Evolutionary conservation across 106 monocot species (phyloP).

Genomic region (Agapanthus africanus): DNA sequence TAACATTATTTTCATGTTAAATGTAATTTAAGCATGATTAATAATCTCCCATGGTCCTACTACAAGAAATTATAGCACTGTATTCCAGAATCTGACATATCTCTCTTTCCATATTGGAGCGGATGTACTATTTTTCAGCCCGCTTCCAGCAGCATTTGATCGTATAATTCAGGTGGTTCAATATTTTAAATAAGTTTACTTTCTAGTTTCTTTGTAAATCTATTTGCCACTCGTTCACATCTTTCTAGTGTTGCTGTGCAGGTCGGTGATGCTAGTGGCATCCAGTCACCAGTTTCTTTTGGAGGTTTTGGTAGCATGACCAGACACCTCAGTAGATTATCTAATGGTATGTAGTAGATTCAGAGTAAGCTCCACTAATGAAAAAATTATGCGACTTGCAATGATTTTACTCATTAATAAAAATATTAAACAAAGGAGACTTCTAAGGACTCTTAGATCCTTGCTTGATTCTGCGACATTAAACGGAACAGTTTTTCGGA

Average conservation of each 20-base stretch:
- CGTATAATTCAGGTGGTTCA: conserved; percentile 69
- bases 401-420: not conserved
- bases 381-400: not conserved
- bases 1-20: not conserved
- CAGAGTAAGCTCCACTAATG: not conserved
- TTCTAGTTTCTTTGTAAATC: not conserved
- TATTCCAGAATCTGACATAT: conserved; percentile 11
- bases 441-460: not conserved
- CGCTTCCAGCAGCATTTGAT: conserved; percentile 73
- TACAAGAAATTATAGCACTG: not conserved
- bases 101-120: conserved; percentile 3
- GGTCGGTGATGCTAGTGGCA: conserved; percentile 98
- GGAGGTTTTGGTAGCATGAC: conserved; percentile 97
- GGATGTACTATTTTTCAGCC: conserved; percentile 46
- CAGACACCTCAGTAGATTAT: conserved; percentile 69
- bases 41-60: not conserved
- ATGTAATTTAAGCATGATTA: not conserved
- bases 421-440: not conserved
- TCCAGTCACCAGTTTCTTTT: conserved; percentile 97
- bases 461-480: not conserved
- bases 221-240: not conserved
- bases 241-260: conserved; percentile 12
- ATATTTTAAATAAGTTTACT: not conserved
- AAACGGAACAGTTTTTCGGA: not conserved
- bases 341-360: conserved; percentile 66